A percentile compares a stretch with the other conserved stretches of the same genome.
Conservation (phyloP, 2,329 filamentous ascomycete species). For the Xylariales sp. region DNA sequence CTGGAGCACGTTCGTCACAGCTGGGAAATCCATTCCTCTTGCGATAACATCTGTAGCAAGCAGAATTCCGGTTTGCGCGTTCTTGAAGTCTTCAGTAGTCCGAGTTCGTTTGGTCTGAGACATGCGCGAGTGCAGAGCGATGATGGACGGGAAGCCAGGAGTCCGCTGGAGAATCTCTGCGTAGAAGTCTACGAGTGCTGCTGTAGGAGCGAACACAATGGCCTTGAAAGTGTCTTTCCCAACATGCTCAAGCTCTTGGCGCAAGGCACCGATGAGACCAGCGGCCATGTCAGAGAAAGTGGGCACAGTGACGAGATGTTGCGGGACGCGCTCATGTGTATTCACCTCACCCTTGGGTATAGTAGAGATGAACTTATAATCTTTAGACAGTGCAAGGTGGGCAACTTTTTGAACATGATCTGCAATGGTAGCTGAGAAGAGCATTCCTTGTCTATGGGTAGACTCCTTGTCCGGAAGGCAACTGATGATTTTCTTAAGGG, state of each 20-base stretch:
- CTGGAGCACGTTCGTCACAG: constrained; percentile 64
- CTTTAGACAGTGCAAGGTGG: constrained; percentile 58
- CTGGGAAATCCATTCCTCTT: constrained; percentile 68
- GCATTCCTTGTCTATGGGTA: constrained; percentile 65
- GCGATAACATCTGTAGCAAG: constrained; percentile 69
- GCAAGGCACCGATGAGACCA: constrained; percentile 53
- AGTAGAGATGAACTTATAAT: constrained; percentile 79
- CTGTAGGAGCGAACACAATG: constrained; percentile 71
- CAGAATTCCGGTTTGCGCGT: constrained; percentile 46
- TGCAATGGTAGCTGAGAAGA: constrained; percentile 82
- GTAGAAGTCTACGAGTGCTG: constrained; percentile 47
- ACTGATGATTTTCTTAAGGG: constrained; percentile 70
- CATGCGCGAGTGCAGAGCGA: constrained; percentile 47
- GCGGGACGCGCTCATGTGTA: constrained; percentile 72
- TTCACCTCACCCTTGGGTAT: constrained; percentile 69
- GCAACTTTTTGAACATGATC: constrained; percentile 75
- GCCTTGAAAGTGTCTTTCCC: constrained; percentile 65
- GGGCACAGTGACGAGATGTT: constrained; percentile 64
- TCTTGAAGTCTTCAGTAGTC: constrained; percentile 61
- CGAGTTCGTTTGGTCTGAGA: constrained; percentile 44
- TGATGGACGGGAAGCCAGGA: constrained; percentile 37
- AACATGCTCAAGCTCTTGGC: constrained; percentile 33
- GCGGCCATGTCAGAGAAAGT: constrained; percentile 63
- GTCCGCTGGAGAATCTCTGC: constrained; percentile 37
- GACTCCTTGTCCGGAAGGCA: constrained; percentile 59